Conservation (phyloP, 164 flowering plant species). For the Vitis rupestris region DNA sequence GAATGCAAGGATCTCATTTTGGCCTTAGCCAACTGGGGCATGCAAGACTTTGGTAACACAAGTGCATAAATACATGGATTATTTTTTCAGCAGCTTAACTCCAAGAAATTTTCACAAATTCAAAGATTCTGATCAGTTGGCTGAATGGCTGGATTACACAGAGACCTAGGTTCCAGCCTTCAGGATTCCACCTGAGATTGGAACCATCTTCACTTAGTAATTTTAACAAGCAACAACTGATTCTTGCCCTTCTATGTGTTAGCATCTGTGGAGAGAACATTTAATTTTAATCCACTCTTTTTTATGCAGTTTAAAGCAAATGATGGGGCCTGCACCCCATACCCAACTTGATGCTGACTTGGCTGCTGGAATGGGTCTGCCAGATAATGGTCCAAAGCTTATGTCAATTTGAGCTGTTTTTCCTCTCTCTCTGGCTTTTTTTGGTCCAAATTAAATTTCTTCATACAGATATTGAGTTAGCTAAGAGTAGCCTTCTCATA, state of each 20-base stretch:
- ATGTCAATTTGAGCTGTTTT: slow-evolving; percentile 59
- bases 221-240: background rate
- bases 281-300: background rate
- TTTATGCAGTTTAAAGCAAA: slow-evolving; percentile 61
- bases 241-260: background rate
- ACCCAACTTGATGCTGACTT: slow-evolving; percentile 93
- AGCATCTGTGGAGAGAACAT: background rate
- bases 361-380: slow-evolving; percentile 96
- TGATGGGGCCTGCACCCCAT: slow-evolving; percentile 85
- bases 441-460: background rate
- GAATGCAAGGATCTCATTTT: too few species aligned
- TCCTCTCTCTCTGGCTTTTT: background rate
- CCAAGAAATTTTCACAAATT: too few species aligned
- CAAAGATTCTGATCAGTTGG: too few species aligned
- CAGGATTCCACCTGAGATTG: background rate
- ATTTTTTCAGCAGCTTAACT: too few species aligned
- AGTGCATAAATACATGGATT: too few species aligned
- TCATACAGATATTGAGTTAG: background rate
- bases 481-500: background rate
- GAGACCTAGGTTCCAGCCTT: too few species aligned
- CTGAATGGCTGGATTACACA: too few species aligned
- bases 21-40: too few species aligned
- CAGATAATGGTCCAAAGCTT: slow-evolving; percentile 92
- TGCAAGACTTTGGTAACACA: too few species aligned
- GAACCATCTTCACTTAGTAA: background rate